Conservation (phyloP, 83 land plant species). For the Diphasiastrum complanatum region DNA sequence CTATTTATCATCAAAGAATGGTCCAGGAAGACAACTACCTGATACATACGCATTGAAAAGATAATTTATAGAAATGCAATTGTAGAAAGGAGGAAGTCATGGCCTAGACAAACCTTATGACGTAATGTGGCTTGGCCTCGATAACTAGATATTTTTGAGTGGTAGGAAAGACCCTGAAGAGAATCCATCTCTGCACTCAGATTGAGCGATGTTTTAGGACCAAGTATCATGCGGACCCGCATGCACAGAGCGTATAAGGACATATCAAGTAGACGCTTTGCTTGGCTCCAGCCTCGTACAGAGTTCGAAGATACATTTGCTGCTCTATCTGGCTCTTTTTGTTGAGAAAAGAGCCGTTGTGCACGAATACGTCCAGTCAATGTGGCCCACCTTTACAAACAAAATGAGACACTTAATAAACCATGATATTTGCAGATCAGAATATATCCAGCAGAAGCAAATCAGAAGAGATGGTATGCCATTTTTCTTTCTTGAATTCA, state of each 20-base stretch:
- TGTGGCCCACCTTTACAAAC: slow-evolving; percentile 34
- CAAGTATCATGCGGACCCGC: slow-evolving; percentile 21
- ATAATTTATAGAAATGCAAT: too few relatives aligned
- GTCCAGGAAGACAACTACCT: neutral
- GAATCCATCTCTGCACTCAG: slow-evolving; percentile 32
- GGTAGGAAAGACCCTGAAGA: neutral
- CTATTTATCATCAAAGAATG: neutral
- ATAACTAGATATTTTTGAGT: slow-evolving; percentile 4
- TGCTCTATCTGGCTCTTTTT: neutral
- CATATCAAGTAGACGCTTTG: slow-evolving; percentile 22
- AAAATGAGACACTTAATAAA: neutral
- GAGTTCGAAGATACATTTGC: slow-evolving; percentile 6
- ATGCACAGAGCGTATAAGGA: slow-evolving; percentile 31
- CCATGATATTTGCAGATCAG: too few relatives aligned
- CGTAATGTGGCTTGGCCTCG: slow-evolving; percentile 26
- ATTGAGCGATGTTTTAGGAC: slow-evolving; percentile 23
- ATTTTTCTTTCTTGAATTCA: too few relatives aligned
- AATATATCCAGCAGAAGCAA: too few relatives aligned
- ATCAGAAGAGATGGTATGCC: too few relatives aligned
- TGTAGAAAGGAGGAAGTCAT: neutral
- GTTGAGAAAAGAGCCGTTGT: slow-evolving; percentile 20
- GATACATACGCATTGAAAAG: neutral
- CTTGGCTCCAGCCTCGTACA: slow-evolving; percentile 11
- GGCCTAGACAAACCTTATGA: slow-evolving; percentile 20
- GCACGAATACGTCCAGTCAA: slow-evolving; percentile 36